Conservation (phyloP, 805 yeast genomes). For the Yamadazyma kitorensis region DNA sequence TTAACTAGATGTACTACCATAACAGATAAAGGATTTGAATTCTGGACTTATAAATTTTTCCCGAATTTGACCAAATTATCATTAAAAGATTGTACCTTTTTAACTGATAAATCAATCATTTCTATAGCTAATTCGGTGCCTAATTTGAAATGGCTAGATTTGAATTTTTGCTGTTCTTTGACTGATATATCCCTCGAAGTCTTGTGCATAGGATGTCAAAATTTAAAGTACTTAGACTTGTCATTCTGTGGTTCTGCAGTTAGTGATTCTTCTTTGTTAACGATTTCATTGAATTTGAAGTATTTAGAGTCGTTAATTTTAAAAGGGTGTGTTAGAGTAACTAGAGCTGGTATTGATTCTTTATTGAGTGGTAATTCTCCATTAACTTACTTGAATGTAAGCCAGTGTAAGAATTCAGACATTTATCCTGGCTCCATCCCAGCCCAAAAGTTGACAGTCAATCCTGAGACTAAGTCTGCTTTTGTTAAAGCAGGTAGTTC, state of each 20-base stretch:
- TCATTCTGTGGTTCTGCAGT: slow-evolving; percentile 81
- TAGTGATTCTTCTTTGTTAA: slow-evolving; percentile 63
- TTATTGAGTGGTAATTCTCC: slow-evolving; percentile 54
- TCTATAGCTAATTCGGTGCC: slow-evolving; percentile 62
- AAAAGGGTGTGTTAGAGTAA: slow-evolving; percentile 73
- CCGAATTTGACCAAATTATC: slow-evolving; percentile 51
- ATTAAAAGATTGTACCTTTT: slow-evolving; percentile 70
- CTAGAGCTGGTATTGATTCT: slow-evolving; percentile 74
- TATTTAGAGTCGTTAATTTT: slow-evolving; percentile 48
- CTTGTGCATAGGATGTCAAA: slow-evolving; percentile 62
- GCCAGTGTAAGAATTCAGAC: slow-evolving; percentile 72
- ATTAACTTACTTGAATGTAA: slow-evolving; percentile 53
- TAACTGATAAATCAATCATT: slow-evolving; percentile 63
- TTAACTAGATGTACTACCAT: slow-evolving; percentile 75
- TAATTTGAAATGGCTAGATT: slow-evolving; percentile 52
- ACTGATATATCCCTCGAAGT: slow-evolving; percentile 69
- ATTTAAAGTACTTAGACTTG: slow-evolving; percentile 50
- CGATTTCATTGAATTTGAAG: slow-evolving; percentile 54
- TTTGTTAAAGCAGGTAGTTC: slow-evolving; percentile 54
- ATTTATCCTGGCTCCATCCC: slow-evolving; percentile 58
- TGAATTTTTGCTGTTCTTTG: slow-evolving; percentile 74
- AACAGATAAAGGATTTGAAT: slow-evolving; percentile 68
- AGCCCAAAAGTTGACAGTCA: slow-evolving; percentile 52
- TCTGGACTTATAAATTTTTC: slow-evolving; percentile 60
- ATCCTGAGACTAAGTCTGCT: slow-evolving; percentile 53